These are phyloP conservation scores for Paratrypanosoma confusum DNA, from an alignment of 208 protist species.

Conservation along the genomic window DNA sequence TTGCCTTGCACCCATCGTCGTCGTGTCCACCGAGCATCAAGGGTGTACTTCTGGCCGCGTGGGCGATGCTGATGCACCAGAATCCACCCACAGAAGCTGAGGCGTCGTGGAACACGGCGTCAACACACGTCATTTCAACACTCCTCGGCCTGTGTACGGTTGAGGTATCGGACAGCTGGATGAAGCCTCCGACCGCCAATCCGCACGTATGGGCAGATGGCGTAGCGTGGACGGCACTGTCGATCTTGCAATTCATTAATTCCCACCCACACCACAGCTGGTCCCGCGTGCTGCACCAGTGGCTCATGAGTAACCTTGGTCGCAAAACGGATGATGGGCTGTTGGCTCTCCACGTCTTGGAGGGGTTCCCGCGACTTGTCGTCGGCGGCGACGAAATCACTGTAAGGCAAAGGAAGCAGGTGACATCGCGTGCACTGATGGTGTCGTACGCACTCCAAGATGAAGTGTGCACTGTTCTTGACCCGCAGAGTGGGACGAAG, in stretches of 20 bases:
- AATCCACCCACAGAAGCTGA: no score
- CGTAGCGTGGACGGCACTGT: conserved; percentile 52
- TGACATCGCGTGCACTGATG: conserved; percentile 25
- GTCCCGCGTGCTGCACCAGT: conserved; percentile 34
- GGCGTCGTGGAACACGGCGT: no score
- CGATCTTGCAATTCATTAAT: conserved; percentile 68
- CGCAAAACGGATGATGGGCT: conserved; percentile 24
- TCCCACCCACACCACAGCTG: conserved; percentile 33
- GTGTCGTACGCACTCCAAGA: conserved; percentile 44
- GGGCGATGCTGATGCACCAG: no score
- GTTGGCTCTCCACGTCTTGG: conserved; percentile 53
- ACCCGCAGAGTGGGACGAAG: conserved; percentile 21
- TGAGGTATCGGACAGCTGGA: no score
- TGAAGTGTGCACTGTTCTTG: conserved; percentile 58
- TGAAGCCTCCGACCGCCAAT: no score
- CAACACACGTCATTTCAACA: no score
- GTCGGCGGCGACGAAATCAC: conserved; percentile 54
- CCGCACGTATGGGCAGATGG: conserved; percentile 25
- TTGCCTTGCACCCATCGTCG: no score
- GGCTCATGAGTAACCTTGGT: conserved; percentile 33
- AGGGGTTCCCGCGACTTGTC: conserved; percentile 40
- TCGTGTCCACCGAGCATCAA: no score
- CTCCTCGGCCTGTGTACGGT: no score
- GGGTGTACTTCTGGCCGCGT: no score
- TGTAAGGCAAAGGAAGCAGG: conserved; percentile 31